Base-by-base conservation (phyloP, 1,139 yeast genomes). In the Zygotorulaspora mrakii region DNA sequence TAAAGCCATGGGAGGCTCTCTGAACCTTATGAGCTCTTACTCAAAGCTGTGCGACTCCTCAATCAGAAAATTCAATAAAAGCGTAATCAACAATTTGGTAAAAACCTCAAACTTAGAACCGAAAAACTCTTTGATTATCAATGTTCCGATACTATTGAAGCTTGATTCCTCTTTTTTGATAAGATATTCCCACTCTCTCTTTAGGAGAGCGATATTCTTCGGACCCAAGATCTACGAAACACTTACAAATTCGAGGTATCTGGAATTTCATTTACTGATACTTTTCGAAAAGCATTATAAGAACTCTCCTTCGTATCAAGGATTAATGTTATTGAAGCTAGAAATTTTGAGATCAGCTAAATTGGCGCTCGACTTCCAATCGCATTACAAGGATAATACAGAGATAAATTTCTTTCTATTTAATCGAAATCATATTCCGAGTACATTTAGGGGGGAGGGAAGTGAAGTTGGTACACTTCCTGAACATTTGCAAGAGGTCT, bases 351-450 rank as follows among this genome's bases (percentile, higher is more conserved):
- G 29, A 14, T 37, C 46, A 2, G 37, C 43, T 9, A 30, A 27
- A 5, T 18, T 42, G 7, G 37, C 42, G 5, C 16, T 27, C 6
- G 28, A 31, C n/a, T 42, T 42, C 13, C 38, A 37, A 9, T 25
- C 18, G n/a, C 31, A 38, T 6, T 16, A 16, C 5, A 17, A 13
- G 9, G 14, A 5, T 14, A 20, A 14, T 9, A 10, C 12, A 4
- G n/a, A 28, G 11, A 20, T 17, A 8, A 28, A 28, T 17, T 4
- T 28, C 1, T 31, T 55, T 21, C 22, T 56, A 2, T 49, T 57
- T 14, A 53, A 55, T 8, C 45, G 45, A 22, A 46, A 40, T 16
- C 48, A 46, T 21, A 48, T 54, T 3, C 54, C 58, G 2, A 21
- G 25, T 1, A 12, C 38, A 4, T 54, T 49, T 29, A 50, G 45